These are phyloP conservation scores for Vanilla planifolia DNA, from an alignment of 106 monocot genomes.

Conservation along the genomic window DNA sequence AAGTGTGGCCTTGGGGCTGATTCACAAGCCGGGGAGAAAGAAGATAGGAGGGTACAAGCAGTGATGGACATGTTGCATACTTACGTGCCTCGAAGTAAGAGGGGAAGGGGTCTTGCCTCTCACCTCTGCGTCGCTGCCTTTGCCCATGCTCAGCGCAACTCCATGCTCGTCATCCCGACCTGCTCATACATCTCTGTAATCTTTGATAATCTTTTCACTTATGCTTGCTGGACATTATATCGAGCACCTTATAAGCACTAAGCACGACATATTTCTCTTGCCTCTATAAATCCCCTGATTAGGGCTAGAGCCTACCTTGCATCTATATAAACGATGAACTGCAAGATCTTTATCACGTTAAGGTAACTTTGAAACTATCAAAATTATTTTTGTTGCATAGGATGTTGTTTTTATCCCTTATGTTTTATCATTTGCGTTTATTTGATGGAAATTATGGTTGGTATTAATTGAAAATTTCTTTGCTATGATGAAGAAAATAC, in stretches of 20 bases:
- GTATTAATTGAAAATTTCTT: too few species aligned
- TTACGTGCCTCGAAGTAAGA: conserved; percentile 72
- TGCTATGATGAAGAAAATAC: too few species aligned
- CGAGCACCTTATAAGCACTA: not conserved
- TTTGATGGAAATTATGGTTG: too few species aligned
- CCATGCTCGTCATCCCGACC: conserved; percentile 71
- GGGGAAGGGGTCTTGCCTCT: conserved; percentile 68
- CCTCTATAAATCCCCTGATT: not conserved
- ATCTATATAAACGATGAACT: too few species aligned
- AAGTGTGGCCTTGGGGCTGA: not conserved
- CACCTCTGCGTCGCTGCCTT: conserved; percentile 77
- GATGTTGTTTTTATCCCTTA: too few species aligned
- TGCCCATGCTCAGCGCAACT: conserved; percentile 46
- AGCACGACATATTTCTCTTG: not conserved
- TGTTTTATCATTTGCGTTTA: too few species aligned
- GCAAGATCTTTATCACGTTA: too few species aligned
- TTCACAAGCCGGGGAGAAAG: not conserved
- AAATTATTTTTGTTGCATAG: too few species aligned
- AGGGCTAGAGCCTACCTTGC: too few species aligned
- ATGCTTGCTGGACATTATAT: not conserved
- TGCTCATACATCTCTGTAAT: conserved; percentile 87
- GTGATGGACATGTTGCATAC: conserved; percentile 93
- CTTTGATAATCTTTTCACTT: not conserved
- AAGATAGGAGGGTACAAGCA: conserved; percentile 1
- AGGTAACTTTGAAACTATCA: too few species aligned